These are phyloP conservation scores for Candida ipomoeae DNA, from an alignment of 805 yeast species.

Conservation along the genomic window DNA sequence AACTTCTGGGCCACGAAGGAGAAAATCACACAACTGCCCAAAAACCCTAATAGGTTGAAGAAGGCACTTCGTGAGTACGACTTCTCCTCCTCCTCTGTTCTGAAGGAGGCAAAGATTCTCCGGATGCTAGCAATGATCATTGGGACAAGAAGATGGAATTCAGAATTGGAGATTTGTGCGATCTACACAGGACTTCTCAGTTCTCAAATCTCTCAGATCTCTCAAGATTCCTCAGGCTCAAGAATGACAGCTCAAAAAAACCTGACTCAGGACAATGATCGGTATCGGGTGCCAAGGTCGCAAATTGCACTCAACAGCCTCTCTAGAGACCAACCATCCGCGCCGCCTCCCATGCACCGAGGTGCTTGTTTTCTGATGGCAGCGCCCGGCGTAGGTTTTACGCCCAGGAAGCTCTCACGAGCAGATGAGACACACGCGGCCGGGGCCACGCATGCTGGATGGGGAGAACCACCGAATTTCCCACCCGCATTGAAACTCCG, in stretches of 20 bases:
- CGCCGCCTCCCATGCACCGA: constrained; percentile 49
- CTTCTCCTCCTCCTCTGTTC: constrained; percentile 84
- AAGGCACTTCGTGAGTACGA: constrained; percentile 72
- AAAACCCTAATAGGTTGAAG: constrained; percentile 71
- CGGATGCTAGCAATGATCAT: constrained; percentile 73
- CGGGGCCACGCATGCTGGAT: constrained; percentile 22
- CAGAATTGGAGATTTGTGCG: background rate
- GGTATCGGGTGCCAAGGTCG: constrained; percentile 62
- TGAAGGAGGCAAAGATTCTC: constrained; percentile 72
- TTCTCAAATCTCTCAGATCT: too few species aligned
- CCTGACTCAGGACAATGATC: constrained; percentile 51
- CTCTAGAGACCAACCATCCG: constrained; percentile 49
- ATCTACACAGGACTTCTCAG: background rate
- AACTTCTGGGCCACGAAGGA: constrained; percentile 71
- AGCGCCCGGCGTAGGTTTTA: constrained; percentile 51
- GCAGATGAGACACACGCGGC: constrained; percentile 21
- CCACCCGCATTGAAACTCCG: constrained; percentile 41
- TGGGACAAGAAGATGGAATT: background rate
- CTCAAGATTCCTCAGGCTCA: too few species aligned
- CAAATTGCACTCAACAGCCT: constrained; percentile 60
- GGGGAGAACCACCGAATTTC: constrained; percentile 61
- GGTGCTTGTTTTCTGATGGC: constrained; percentile 50
- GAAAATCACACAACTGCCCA: constrained; percentile 76
- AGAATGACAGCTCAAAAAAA: constrained; percentile 13
- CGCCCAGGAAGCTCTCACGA: constrained; percentile 57